Base-by-base conservation (phyloP, 257 asterid species). In the Solanum piurae region DNA sequence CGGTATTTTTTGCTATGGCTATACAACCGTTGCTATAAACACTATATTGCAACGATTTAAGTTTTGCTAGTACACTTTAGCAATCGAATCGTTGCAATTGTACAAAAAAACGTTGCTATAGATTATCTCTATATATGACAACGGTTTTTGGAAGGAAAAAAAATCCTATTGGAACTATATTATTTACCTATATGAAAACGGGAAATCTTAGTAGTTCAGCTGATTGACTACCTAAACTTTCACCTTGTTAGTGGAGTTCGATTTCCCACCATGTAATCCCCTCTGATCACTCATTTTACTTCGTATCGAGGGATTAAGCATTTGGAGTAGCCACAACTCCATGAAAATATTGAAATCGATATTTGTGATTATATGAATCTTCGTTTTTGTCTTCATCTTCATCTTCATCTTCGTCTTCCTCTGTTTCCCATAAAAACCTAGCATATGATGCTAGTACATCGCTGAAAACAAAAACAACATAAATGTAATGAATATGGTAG, bases 371-470 rank as follows among this genome's bases (percentile, higher is more conserved):
- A 11, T 18, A 0, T 12, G 1, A 4, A 9, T 23, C 46, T 72
- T 91, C 93, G 1, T 72, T 23, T 94, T 66, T 8, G 23, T 69
- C 76, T 33, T 93, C 64, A 55, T 52, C 60, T 33, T 93, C 64
- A 55, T 52, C 60, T 42, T 55, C 95, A 10, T 90, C 91, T 73
- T 92, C 93, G 3, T 58, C 83, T 2, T 89, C 96, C 77, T 91
- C 98, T 13, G 91, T 87, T 33, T 93, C 93, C 98, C 98, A 95
- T 49, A 97, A 92, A 87, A 95, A 97, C 87, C 93, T 92, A 37
- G 98, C 98, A 87, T 93, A 92, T 79, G 98, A 95, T 68, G 96
- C 98, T 83, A 90, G 97, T 87, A 95, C 93, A 89, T 94, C 55
- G 88, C 98, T 97, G 94, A 72, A 88, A 90, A 87, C 49, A 76